These are phyloP conservation scores for Colletotrichum truncatum DNA, from an alignment of 2,329 filamentous ascomycete genomes.

Conservation along the genomic window DNA sequence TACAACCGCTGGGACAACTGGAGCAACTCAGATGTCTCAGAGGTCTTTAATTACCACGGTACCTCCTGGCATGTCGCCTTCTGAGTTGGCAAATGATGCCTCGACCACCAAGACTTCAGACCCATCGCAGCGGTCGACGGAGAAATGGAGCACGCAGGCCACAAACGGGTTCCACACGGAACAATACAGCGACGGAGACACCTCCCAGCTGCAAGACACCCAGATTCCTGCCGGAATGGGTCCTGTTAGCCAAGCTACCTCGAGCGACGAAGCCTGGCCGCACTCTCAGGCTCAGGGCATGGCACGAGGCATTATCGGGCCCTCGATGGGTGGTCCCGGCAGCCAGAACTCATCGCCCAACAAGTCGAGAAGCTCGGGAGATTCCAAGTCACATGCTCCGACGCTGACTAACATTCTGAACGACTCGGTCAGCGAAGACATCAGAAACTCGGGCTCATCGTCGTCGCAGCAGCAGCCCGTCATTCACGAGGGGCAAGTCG, in stretches of 20 bases:
- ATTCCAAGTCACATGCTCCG: constrained; percentile 43
- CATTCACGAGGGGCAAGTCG: constrained; percentile 58
- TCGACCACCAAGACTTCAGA: constrained; percentile 93
- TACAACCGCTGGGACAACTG: constrained; percentile 52
- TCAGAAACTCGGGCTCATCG: constrained; percentile 30
- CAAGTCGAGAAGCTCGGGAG: constrained; percentile 37
- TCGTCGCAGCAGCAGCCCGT: constrained; percentile 47
- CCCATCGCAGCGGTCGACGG: constrained; percentile 70
- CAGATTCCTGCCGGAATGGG: constrained; percentile 44
- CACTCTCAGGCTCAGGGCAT: constrained; percentile 67
- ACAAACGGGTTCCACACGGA: constrained; percentile 72
- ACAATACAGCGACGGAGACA: constrained; percentile 45
- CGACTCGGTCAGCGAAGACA: constrained; percentile 47
- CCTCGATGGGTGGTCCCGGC: constrained; percentile 37
- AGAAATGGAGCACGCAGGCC: constrained; percentile 74
- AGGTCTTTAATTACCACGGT: constrained; percentile 67
- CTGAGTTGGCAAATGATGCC: constrained; percentile 79
- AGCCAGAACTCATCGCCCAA: constrained; percentile 51
- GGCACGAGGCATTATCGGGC: constrained; percentile 45
- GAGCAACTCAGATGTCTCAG: constrained; percentile 70
- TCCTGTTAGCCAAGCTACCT: constrained; percentile 53
- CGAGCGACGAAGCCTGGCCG: constrained; percentile 63
- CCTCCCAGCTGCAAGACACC: constrained; percentile 64
- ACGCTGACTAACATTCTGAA: constrained; percentile 52
- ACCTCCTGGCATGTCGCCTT: constrained; percentile 66